Evolutionary conservation across 805 yeast genomes (phyloP), one percentile per base, ranked within the genome.

Genomic region (Teunomyces pallodes): DNA sequence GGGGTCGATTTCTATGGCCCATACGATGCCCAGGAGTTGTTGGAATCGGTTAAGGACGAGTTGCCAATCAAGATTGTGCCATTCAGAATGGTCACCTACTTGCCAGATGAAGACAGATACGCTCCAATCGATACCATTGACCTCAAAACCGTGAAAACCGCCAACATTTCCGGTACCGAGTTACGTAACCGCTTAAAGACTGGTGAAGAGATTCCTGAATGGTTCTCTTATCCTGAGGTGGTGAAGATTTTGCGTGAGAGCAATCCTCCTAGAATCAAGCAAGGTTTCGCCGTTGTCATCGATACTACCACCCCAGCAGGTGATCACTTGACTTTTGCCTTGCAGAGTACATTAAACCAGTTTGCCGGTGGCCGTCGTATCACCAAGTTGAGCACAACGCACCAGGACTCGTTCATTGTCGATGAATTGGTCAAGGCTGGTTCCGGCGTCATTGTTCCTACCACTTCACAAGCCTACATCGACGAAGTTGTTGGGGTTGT

Each of bases 211-310:
- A 92, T 91, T 58, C 98, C 98, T 54, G 94, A 82, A 65, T 91
- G 98, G 98, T 91, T 92, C 72, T 89, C 97, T 4, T 91, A 91
- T 72, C 96, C 97, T 3, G 97, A 91, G 69, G 97, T 92, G 46
- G 98, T 92, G 51, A 80, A 81, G 66, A 90, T 92, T 51, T 79
- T 91, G 60, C 85, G 98, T 66, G 92, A 89, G 60, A 82, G 91
- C 41, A 91, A 91, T 67, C 97, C 97, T 48, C 96, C 98, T 54
- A 83, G 97, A 70, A 81, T 77, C 50, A 67, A 77, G 50, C 98
- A 92, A 73, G 98, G 98, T 31, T 92, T 91, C 68, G 87, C 89
- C 7, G 72, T 90, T 46, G 77, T 84, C 52, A 72, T 90, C 46
- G 61, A 64, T 43, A 75, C 83, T 29, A 83, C 87, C 33, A 83